These are phyloP conservation scores for Colletotrichum euphorbiae DNA, from an alignment of 2,329 filamentous ascomycete species.

Conservation along the genomic window DNA sequence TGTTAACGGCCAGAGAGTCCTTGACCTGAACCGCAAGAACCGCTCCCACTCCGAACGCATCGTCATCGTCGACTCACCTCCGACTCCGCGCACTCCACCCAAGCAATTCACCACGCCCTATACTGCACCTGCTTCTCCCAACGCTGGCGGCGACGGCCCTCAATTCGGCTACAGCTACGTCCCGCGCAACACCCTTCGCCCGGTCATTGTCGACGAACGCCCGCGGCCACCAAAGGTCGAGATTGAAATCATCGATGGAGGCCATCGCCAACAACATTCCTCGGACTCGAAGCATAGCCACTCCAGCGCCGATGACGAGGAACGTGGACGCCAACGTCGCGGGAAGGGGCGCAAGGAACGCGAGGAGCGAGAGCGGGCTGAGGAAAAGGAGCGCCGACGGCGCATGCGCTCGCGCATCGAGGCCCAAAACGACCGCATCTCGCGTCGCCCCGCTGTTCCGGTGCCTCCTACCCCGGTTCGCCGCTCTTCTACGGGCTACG, in stretches of 20 bases:
- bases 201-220: constrained; percentile 55
- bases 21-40: constrained; percentile 50
- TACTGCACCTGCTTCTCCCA: constrained; percentile 52
- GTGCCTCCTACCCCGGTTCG: constrained; percentile 23
- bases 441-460: constrained; percentile 50
- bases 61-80: constrained; percentile 58
- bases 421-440: constrained; percentile 57
- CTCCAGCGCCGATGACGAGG: constrained; percentile 46
- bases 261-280: constrained; percentile 49
- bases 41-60: constrained; percentile 55
- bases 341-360: constrained; percentile 39
- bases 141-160: constrained; percentile 40
- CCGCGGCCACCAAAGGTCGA: constrained; percentile 47
- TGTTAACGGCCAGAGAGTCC: constrained; percentile 51
- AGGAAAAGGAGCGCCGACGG: constrained; percentile 45
- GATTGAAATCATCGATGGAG: constrained; percentile 52
- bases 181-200: constrained; percentile 44
- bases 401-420: constrained; percentile 51
- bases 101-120: constrained; percentile 53
- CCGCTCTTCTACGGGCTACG: constrained; percentile 35
- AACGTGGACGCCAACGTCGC: constrained; percentile 44
- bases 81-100: constrained; percentile 60
- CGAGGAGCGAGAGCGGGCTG: constrained; percentile 45
- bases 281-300: constrained; percentile 51
- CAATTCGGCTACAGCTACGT: constrained; percentile 42